Evolutionary conservation across 2,329 filamentous ascomycete species (phyloP).

Genomic region (Hypoxylon sp.): DNA sequence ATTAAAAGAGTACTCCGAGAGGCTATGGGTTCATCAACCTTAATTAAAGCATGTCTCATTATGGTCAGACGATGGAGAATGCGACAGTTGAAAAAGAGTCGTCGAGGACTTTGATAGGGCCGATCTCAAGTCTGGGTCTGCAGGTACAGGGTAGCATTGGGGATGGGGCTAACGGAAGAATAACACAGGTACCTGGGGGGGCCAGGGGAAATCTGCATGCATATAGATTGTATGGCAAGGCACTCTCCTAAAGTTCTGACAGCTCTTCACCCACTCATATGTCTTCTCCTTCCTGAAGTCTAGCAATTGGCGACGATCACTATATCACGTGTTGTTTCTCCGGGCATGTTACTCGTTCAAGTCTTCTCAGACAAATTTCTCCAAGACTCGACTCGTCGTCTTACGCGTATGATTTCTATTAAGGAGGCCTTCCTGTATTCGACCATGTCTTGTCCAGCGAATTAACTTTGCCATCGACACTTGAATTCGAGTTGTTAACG

Average conservation of each 20-base stretch:
- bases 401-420: conserved; percentile 29
- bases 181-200: conserved; percentile 22
- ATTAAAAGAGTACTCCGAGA: conserved; percentile 9
- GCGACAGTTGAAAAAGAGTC: conserved; percentile 20
- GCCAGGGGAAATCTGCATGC: conserved; percentile 12
- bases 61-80: conserved; percentile 30
- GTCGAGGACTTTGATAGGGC: conserved; percentile 35
- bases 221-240: conserved; percentile 18
- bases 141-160: conserved; percentile 41
- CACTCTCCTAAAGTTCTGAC: conserved; percentile 24
- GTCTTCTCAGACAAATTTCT: conserved; percentile 14
- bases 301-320: conserved; percentile 28
- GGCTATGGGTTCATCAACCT: conserved; percentile 13
- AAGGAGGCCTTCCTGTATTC: conserved; percentile 15
- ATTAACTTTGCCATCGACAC: conserved; percentile 16
- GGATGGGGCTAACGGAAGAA: conserved; percentile 29
- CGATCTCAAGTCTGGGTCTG: conserved; percentile 33
- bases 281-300: conserved; percentile 32
- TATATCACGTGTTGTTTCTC: conserved; percentile 37
- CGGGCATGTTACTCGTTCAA: conserved; percentile 25
- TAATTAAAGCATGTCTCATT: conserved; percentile 42
- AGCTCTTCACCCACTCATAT: conserved; percentile 28
- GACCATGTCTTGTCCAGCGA: conserved; percentile 16
- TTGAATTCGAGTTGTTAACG: not conserved
- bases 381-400: conserved; percentile 6